Evolutionary conservation across 257 asterid species (phyloP), one percentile per base, ranked within the genome.

Genomic region (Fraxinus anomala): DNA sequence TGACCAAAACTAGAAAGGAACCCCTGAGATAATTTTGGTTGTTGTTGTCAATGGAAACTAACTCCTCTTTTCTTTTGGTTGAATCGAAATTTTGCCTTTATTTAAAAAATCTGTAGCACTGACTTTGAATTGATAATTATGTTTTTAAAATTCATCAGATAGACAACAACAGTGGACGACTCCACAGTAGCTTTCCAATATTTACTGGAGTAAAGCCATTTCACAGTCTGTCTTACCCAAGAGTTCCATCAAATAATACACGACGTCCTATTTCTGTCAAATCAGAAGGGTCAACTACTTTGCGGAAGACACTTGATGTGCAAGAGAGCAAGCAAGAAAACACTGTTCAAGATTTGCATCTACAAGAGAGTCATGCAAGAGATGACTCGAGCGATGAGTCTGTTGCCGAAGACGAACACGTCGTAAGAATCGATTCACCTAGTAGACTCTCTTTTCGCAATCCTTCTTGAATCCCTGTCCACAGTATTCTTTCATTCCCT

Each of bases 311-410:
- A 74, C 81, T 79, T 36, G 76, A 77, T 65, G 81, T 76, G 80
- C 82, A 76, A 72, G 85, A 84, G 42, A 73, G 70, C 44, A 77
- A 74, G 28, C 69, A 30, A 77, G 78, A 76, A 73, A 63, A 51
- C 76, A 34, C 21, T 6, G 70, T 59, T 59, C 81, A 81, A 51
- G 84, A 76, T 21, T n/a, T 65, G 23, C 75, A 44, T n/a, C 73
- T 28, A 36, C 76, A 77, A 36, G 85, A 82, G 81, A 86, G 70
- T 73, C 83, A 6, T 5, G 72, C 74, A 49, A 67, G 82, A 83
- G 93, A 80, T 6, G 88, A 90, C 51, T 88, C 90, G 11, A 93
- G 97, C 68, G 97, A 92, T 75, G 99, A 96, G 65, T 94, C 99
- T 26, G 97, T 95, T 47, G 76, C 85, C 21, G 97, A 95, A 86